Percentiles rank a stretch among this genome's conserved stretches.
Conservation (phyloP, 2,329 filamentous ascomycete species). For the Colletotrichum kahawae region DNA sequence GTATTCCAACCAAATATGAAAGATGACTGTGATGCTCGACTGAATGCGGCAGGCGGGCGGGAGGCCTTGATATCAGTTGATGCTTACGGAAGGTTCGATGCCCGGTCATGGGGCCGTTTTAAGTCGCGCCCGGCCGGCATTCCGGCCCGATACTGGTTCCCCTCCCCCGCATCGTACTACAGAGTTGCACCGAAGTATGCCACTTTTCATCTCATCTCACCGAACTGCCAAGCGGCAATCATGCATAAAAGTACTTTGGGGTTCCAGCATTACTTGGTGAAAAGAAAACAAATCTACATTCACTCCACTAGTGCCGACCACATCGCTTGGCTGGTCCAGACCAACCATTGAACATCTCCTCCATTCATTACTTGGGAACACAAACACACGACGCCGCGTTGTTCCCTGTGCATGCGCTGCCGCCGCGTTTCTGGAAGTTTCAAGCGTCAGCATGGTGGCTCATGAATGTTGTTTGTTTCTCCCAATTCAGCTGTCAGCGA, state of each 20-base stretch:
- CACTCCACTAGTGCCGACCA: not conserved
- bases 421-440: not conserved
- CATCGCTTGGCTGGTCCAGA: not conserved
- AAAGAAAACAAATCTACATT: not conserved
- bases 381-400: not conserved
- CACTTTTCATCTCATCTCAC: not conserved
- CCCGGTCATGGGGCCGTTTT: not conserved
- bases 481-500: not conserved
- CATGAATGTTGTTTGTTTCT: not conserved
- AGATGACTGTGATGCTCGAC: not conserved
- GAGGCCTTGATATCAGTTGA: not conserved
- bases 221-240: not conserved
- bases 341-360: not conserved
- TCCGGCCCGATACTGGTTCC: not conserved
- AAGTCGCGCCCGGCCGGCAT: not conserved
- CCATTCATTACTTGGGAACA: not conserved
- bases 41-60: not conserved
- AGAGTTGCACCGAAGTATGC: not conserved
- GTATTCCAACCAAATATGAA: fast-evolving
- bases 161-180: not conserved
- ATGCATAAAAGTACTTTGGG: not conserved
- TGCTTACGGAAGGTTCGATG: not conserved
- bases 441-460: not conserved
- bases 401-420: not conserved
- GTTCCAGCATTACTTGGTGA: not conserved